Conservation (phyloP, 108 stramenopile genomes). For the Asterionellopsis glacialis region DNA sequence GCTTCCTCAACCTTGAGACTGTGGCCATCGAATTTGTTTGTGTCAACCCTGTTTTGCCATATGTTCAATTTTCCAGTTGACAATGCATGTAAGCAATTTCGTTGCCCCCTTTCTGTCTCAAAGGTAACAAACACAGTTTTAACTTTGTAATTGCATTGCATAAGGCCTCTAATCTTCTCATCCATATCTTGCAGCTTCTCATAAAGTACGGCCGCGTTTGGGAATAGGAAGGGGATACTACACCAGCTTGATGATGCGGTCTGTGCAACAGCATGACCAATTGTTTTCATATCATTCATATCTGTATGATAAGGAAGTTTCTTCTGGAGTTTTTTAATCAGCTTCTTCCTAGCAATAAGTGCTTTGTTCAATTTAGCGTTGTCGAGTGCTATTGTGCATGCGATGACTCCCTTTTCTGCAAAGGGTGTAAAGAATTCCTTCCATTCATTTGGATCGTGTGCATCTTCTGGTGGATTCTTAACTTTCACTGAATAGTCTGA, state of each 20-base stretch:
- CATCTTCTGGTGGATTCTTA: conserved; percentile 75
- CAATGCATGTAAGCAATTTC: conserved; percentile 57
- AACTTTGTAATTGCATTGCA: conserved; percentile 62
- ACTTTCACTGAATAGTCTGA: conserved; percentile 87
- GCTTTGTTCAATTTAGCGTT: conserved; percentile 70
- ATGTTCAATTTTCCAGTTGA: conserved; percentile 40
- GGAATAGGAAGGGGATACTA: not conserved
- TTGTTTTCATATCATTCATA: conserved; percentile 1
- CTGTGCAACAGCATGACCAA: conserved; percentile 1
- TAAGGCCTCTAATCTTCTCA: conserved; percentile 55
- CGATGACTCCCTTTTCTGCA: conserved; percentile 33
- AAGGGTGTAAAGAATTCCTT: conserved; percentile 57
- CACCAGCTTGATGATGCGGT: not conserved
- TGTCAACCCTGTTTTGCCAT: conserved; percentile 9
- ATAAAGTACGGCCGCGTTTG: not conserved
- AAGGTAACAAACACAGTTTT: conserved; percentile 83
- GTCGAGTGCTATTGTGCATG: conserved; percentile 73
- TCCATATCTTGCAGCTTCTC: conserved; percentile 23
- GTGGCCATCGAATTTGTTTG: not conserved
- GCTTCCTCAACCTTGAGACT: too few species aligned
- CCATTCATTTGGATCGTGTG: conserved; percentile 86
- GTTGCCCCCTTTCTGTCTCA: conserved; percentile 74
- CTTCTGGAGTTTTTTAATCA: conserved; percentile 7
- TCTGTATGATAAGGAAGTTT: not conserved
- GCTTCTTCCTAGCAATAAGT: conserved; percentile 48